phyloP scores from a whole-genome alignment of 129 eudicot species.

The Heracleum sosnowskyi region DNA sequence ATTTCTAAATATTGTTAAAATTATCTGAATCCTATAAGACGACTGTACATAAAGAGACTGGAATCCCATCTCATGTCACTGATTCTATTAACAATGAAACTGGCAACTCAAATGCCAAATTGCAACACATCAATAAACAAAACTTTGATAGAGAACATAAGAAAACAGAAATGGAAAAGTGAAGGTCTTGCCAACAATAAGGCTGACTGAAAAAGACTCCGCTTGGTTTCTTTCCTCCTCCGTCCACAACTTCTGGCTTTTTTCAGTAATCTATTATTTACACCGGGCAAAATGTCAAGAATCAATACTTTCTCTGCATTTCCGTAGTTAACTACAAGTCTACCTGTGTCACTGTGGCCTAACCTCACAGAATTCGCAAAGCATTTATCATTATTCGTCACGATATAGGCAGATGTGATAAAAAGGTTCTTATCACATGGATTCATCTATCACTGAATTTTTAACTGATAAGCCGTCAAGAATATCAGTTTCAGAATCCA shows the following conservation, averaged over 20 bases:
- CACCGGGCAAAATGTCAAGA: slow-evolving; percentile 23
- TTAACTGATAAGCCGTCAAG: slow-evolving; percentile 74
- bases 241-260: slow-evolving; percentile 8
- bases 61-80: slow-evolving; percentile 13
- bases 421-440: slow-evolving; percentile 49
- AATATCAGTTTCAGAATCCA: slow-evolving; percentile 74
- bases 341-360: neutral
- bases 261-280: slow-evolving; percentile 36
- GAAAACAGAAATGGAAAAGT: slow-evolving; percentile 22
- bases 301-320: neutral
- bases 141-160: slow-evolving; percentile 43
- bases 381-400: neutral
- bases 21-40: slow-evolving; percentile 1
- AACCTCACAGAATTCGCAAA: neutral
- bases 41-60: slow-evolving; percentile 20
- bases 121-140: slow-evolving; percentile 35
- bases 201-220: neutral
- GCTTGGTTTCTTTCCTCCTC: neutral
- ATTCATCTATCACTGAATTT: slow-evolving; percentile 64
- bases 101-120: slow-evolving; percentile 23
- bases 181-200: slow-evolving; percentile 6
- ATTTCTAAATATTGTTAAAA: slow-evolving; percentile 1
- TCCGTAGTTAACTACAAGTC: neutral
- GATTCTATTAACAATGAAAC: slow-evolving; percentile 17
- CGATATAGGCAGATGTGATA: slow-evolving; percentile 18